A percentile compares a stretch with the other conserved stretches of the same genome.
phyloP scores from a whole-genome alignment of 2,329 filamentous ascomycete species.

The Trichoderma aggressivum region DNA sequence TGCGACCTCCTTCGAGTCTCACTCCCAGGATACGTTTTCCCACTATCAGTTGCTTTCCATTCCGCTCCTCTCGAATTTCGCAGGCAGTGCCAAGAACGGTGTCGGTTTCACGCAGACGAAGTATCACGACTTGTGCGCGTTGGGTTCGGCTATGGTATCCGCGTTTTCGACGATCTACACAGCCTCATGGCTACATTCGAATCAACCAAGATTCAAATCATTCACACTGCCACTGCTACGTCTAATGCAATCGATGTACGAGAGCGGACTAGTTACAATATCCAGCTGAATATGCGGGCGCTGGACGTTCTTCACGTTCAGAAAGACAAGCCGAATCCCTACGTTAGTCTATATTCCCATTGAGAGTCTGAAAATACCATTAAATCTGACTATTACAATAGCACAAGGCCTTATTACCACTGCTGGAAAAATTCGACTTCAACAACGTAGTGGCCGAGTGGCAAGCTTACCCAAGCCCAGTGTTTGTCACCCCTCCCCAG shows the following conservation, averaged over 20 bases:
- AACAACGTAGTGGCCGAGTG: slow-evolving; percentile 11
- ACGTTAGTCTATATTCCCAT: neutral
- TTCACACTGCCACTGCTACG: slow-evolving; percentile 11
- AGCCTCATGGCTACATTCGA: slow-evolving; percentile 10
- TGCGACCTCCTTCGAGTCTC: slow-evolving; percentile 3
- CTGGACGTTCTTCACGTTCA: neutral
- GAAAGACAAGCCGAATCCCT: slow-evolving; percentile 3
- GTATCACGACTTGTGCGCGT: slow-evolving; percentile 1
- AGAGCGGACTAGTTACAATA: neutral
- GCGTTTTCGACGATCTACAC: slow-evolving; percentile 3
- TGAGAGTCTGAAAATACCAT: too few relatives aligned
- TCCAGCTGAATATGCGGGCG: slow-evolving; percentile 1
- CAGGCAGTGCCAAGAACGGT: slow-evolving; percentile 8
- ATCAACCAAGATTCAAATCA: slow-evolving; percentile 11
- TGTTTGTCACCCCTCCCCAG: neutral
- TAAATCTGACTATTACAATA: neutral
- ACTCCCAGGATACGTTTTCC: slow-evolving; percentile 11
- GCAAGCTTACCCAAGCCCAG: slow-evolving; percentile 11
- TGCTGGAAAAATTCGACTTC: slow-evolving; percentile 9
- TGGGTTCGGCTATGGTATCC: neutral
- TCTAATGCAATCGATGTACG: neutral
- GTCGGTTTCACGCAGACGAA: slow-evolving; percentile 10
- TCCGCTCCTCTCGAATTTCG: slow-evolving; percentile 1
- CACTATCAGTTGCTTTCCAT: neutral
- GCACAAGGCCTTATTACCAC: slow-evolving; percentile 5